Conservation (phyloP, 257 asterid genomes). For the Leonotis leonurus region DNA sequence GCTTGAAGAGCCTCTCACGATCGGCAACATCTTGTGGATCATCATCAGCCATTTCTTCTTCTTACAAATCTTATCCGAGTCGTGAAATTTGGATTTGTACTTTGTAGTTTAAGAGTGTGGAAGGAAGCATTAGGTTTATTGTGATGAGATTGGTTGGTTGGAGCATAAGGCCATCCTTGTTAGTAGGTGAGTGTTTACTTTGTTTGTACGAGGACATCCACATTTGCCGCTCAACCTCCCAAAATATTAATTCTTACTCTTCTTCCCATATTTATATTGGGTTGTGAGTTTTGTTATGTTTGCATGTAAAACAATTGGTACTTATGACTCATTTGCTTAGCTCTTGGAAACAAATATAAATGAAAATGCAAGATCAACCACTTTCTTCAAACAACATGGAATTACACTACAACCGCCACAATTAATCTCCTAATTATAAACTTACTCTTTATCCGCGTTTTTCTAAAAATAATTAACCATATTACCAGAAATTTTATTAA, state of each 20-base stretch:
- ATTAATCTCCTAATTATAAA: too few relatives aligned
- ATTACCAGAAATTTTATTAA: too few relatives aligned
- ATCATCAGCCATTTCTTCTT: constrained; percentile 31
- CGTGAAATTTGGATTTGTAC: background rate
- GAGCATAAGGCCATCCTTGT: constrained; percentile 32
- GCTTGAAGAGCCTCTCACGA: constrained; percentile 32
- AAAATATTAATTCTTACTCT: background rate
- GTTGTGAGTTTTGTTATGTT: too few relatives aligned
- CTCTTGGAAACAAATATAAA: too few relatives aligned
- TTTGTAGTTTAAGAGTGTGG: background rate
- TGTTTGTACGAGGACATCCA: constrained; percentile 6
- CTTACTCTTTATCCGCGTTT: too few relatives aligned
- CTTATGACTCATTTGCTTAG: too few relatives aligned
- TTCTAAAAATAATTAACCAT: too few relatives aligned
- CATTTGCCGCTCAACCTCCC: constrained; percentile 3
- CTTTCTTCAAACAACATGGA: too few relatives aligned
- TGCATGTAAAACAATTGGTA: too few relatives aligned
- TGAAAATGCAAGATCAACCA: too few relatives aligned
- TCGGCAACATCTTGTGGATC: constrained; percentile 36
- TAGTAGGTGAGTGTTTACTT: constrained; percentile 11
- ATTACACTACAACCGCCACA: too few relatives aligned
- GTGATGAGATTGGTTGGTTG: constrained; percentile 16
- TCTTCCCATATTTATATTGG: too few relatives aligned
- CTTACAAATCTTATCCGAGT: background rate
- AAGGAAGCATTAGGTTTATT: constrained; percentile 14